Base-by-base conservation (phyloP, 495 filamentous ascomycete genomes). In the Penicillium angulare region DNA sequence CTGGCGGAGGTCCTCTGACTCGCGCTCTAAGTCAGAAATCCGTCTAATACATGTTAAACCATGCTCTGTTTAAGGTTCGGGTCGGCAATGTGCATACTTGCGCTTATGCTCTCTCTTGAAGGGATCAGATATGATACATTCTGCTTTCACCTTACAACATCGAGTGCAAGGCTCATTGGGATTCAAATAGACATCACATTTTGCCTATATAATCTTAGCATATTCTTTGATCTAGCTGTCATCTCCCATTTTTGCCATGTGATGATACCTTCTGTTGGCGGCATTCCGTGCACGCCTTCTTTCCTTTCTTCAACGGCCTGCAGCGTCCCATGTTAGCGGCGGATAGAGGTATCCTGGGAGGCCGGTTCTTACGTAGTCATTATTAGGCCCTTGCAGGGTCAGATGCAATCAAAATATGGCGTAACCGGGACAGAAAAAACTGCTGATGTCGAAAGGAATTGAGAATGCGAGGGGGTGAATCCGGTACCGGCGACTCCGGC, bases 241-340 rank as follows among this genome's bases (percentile, higher is more conserved):
- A 15, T 26, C 23, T 27, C 7, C 7, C 15, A 9, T 23, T 22
- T 3, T n/a, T n/a, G n/a, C n/a, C n/a, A n/a, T n/a, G n/a, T n/a
- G n/a, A n/a, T n/a, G n/a, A n/a, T n/a, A 69, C 71, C 65, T 76
- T 76, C 50, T 76, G 73, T 53, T 76, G 73, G 22, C 71, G 65
- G 57, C 73, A 76, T 49, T 73, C 65, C 2, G 71, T 74, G 53
- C 71, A 76, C 26, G 73, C 73, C 48, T 69, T 74, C 53, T 72
- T 76, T 22, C 60, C 62, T 38, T 70, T 64, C 59, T 64, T 69
- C 36, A 69, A 68, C 40, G 74, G 67, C 49, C 56, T 65, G 41
- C 43, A 45, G 18, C 26, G 29, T 1, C 6, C 23, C 42, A 55
- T 52, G 41, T 61, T 41, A 63, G 38, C 26, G 21, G 18, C 17